phyloP scores from a whole-genome alignment of 176 grass and related monocot genomes.

The Oryza nivara region DNA sequence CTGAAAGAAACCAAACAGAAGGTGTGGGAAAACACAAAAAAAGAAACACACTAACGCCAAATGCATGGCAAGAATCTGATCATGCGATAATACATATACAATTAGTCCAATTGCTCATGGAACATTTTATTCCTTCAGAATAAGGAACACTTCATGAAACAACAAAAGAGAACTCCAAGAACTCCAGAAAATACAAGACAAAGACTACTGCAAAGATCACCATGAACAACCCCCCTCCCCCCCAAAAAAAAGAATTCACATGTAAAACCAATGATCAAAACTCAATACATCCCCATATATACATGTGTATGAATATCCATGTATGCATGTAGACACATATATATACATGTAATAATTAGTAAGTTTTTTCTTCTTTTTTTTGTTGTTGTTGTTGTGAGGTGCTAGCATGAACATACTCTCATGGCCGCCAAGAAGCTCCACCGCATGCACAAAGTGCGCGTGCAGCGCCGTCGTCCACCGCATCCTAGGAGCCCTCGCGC shows the following conservation, averaged over 20 bases:
- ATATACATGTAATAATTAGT: background rate
- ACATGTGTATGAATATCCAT: background rate
- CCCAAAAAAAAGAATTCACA: background rate
- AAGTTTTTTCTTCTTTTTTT: background rate
- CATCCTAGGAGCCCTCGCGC: constrained; percentile 88
- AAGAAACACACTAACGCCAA: background rate
- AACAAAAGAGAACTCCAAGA: background rate
- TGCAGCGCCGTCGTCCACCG: constrained; percentile 95
- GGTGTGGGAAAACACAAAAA: background rate
- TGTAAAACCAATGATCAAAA: too few species aligned
- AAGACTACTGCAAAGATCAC: background rate
- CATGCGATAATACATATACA: constrained; percentile 1
- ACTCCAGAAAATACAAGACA: constrained; percentile 12
- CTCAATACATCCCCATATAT: too few species aligned
- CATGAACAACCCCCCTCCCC: background rate
- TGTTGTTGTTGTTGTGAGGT: background rate
- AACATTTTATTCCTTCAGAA: background rate
- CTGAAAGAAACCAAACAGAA: background rate
- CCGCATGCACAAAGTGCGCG: constrained; percentile 91
- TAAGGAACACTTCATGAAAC: constrained; percentile 1
- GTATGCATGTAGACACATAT: background rate
- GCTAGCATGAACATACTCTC: constrained; percentile 64
- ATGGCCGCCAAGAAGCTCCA: constrained; percentile 94
- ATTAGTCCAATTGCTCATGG: background rate
- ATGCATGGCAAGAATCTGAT: background rate